A percentile compares a stretch with the other conserved stretches of the same genome.
Conservation (phyloP, 2,329 filamentous ascomycete genomes). For the Penicillium sp. region DNA sequence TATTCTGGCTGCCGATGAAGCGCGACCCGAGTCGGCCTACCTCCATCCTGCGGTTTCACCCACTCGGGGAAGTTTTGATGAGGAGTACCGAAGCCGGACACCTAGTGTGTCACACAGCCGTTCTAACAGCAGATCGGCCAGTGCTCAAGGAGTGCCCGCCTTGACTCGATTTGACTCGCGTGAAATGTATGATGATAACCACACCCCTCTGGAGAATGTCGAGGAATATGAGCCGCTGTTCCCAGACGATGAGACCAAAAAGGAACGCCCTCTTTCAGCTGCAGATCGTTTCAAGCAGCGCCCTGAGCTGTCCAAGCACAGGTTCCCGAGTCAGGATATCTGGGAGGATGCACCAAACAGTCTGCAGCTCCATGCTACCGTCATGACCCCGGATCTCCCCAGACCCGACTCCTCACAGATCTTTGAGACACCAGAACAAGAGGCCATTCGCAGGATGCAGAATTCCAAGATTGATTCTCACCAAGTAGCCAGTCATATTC, state of each 20-base stretch:
- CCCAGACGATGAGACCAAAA: constrained; percentile 70
- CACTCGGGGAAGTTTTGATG: constrained; percentile 59
- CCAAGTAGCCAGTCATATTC: constrained; percentile 35
- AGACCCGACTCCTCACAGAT: constrained; percentile 44
- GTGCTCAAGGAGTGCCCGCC: constrained; percentile 59
- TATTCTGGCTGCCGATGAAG: constrained; percentile 86
- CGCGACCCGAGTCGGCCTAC: constrained; percentile 67
- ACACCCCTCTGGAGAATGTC: constrained; percentile 79
- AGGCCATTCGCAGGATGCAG: constrained; percentile 45
- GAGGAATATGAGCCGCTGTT: constrained; percentile 96
- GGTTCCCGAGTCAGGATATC: constrained; percentile 92
- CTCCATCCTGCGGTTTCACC: constrained; percentile 83
- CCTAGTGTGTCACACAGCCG: constrained; percentile 62
- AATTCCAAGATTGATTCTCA: constrained; percentile 41
- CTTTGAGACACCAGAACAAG: constrained; percentile 51
- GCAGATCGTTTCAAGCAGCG: constrained; percentile 58
- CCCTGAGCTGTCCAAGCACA: constrained; percentile 57
- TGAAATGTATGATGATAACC: constrained; percentile 52
- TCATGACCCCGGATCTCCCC: constrained; percentile 73
- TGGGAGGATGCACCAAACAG: constrained; percentile 97
- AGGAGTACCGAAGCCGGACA: constrained; percentile 52
- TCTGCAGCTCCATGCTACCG: constrained; percentile 73
- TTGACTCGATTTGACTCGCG: constrained; percentile 57
- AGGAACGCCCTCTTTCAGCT: constrained; percentile 53
- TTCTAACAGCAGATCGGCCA: constrained; percentile 64